Conservation (phyloP, 2,329 filamentous ascomycete genomes). For the Helotiales sp. region DNA sequence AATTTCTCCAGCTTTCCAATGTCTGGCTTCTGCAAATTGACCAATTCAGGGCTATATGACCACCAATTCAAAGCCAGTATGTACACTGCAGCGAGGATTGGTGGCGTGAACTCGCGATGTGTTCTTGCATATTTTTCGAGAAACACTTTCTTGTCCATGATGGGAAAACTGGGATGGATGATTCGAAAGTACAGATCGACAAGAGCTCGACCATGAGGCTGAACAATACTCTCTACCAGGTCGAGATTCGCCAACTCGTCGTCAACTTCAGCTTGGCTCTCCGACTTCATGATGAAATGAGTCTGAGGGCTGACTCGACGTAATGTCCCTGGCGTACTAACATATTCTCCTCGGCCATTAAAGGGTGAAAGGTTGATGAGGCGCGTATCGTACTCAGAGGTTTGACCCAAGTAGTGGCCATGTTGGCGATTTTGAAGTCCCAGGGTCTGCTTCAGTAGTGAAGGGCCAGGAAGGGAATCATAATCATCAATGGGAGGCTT, state of each 20-base stretch:
- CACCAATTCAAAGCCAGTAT: slow-evolving; percentile 62
- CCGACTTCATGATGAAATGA: slow-evolving; percentile 76
- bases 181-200: slow-evolving; percentile 39
- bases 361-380: slow-evolving; percentile 78
- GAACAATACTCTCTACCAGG: slow-evolving; percentile 28
- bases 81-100: slow-evolving; percentile 60
- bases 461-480: slow-evolving; percentile 64
- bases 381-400: slow-evolving; percentile 78
- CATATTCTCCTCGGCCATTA: slow-evolving; percentile 76
- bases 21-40: slow-evolving; percentile 45
- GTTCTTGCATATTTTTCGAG: slow-evolving; percentile 59
- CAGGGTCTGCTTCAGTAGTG: slow-evolving; percentile 65
- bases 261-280: slow-evolving; percentile 59
- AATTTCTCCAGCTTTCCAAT: slow-evolving; percentile 40
- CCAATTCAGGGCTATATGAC: slow-evolving; percentile 55
- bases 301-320: slow-evolving; percentile 73
- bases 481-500: slow-evolving; percentile 37
- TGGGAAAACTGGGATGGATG: slow-evolving; percentile 49
- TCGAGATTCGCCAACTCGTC: slow-evolving; percentile 32
- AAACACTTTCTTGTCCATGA: slow-evolving; percentile 60
- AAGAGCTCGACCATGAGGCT: slow-evolving; percentile 28
- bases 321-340: slow-evolving; percentile 64
- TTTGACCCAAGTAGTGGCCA: slow-evolving; percentile 78
- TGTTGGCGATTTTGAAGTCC: slow-evolving; percentile 75
- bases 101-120: slow-evolving; percentile 57